Evolutionary conservation across 257 asterid genomes (phyloP).

Genomic region (Lycium barbarum): DNA sequence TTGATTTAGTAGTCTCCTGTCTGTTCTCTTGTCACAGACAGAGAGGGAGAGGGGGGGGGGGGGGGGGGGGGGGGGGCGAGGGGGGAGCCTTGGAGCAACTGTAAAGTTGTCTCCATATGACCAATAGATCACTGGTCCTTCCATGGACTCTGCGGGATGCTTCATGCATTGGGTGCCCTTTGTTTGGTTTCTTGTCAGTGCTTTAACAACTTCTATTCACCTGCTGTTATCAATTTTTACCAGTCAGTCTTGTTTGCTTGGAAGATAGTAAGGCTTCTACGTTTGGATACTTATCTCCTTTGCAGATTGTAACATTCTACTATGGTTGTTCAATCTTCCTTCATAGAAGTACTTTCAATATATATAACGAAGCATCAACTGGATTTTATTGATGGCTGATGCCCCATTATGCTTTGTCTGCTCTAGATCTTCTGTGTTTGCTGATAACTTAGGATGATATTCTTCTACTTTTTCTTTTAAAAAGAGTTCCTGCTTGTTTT

Average conservation of each 20-base stretch:
- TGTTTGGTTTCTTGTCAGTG: not conserved
- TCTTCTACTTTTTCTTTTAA: not conserved
- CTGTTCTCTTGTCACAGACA: too few species aligned
- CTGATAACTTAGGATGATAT: not conserved
- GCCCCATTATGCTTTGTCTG: not conserved
- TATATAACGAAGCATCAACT: not conserved
- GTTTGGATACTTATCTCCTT: not conserved
- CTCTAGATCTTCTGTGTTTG: not conserved
- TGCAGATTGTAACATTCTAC: not conserved
- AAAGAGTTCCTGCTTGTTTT: conserved; percentile 1
- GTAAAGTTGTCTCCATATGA: too few species aligned
- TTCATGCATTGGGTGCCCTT: too few species aligned
- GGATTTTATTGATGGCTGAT: conserved; percentile 1
- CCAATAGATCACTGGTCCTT: too few species aligned
- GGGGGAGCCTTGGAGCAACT: too few species aligned
- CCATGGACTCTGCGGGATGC: too few species aligned
- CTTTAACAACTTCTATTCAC: not conserved
- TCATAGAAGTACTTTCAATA: not conserved
- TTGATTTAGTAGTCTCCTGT: not conserved
- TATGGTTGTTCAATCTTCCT: not conserved
- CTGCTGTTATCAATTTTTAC: not conserved
- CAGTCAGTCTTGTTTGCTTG: not conserved
- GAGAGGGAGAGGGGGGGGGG: too few species aligned
- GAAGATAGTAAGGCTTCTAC: not conserved
- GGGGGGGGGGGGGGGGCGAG: too few species aligned